These are phyloP conservation scores for Ascochyta koolunga DNA, from an alignment of 2,329 filamentous ascomycete species.

Conservation along the genomic window DNA sequence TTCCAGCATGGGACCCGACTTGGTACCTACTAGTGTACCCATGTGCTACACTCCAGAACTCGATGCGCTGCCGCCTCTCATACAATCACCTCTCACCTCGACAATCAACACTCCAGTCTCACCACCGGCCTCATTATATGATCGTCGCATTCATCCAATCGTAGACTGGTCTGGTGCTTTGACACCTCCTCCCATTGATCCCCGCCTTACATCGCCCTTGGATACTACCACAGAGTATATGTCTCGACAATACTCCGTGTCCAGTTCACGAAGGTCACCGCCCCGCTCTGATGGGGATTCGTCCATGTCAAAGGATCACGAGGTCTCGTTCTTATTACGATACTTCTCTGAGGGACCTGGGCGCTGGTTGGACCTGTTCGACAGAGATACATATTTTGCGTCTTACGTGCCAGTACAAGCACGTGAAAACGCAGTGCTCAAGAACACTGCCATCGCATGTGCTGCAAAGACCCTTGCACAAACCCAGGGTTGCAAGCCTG, in stretches of 20 bases:
- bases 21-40: slow-evolving; percentile 54
- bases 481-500: slow-evolving; percentile 59
- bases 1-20: slow-evolving; percentile 59
- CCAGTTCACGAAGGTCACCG: slow-evolving; percentile 32
- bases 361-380: slow-evolving; percentile 65
- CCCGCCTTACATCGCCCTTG: slow-evolving; percentile 41
- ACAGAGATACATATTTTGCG: slow-evolving; percentile 64
- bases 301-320: slow-evolving; percentile 54
- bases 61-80: slow-evolving; percentile 35
- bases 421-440: slow-evolving; percentile 55
- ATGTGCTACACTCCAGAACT: slow-evolving; percentile 38
- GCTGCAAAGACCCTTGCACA: slow-evolving; percentile 66
- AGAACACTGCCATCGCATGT: slow-evolving; percentile 65
- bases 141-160: slow-evolving; percentile 62
- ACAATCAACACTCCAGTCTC: slow-evolving; percentile 45
- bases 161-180: slow-evolving; percentile 44
- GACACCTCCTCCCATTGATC: slow-evolving; percentile 45
- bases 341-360: slow-evolving; percentile 66
- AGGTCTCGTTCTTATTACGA: slow-evolving; percentile 64
- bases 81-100: slow-evolving; percentile 42
- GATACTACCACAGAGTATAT: slow-evolving; percentile 33
- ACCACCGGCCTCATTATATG: slow-evolving; percentile 52
- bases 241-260: slow-evolving; percentile 32
- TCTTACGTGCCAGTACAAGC: slow-evolving; percentile 65
- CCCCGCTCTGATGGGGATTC: slow-evolving; percentile 29